Percentiles rank a stretch among this genome's conserved stretches.
phyloP scores from a whole-genome alignment of 345 rosid genomes.

The Eucalyptus viminalis region DNA sequence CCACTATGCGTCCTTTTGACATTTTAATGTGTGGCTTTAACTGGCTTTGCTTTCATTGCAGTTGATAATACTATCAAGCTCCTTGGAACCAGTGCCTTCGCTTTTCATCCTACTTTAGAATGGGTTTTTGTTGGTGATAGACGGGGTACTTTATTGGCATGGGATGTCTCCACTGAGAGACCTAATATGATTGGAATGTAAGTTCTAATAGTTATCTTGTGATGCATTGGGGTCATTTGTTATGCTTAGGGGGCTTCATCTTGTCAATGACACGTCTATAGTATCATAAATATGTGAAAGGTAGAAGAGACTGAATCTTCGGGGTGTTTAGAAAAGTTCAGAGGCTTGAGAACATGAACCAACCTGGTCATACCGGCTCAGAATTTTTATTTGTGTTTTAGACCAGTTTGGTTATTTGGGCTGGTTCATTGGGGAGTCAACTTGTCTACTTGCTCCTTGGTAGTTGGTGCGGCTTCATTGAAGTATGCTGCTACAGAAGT shows the following conservation, averaged over 20 bases:
- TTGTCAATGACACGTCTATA: background rate
- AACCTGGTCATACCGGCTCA: background rate
- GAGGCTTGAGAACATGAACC: background rate
- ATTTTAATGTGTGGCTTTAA: background rate
- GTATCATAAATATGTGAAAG: background rate
- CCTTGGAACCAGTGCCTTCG: constrained; percentile 86
- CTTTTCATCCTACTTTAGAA: constrained; percentile 90
- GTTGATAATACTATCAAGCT: constrained; percentile 97
- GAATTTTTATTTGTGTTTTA: background rate
- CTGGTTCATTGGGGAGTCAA: background rate
- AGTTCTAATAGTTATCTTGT: constrained; percentile 4
- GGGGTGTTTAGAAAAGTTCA: background rate
- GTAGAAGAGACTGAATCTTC: background rate
- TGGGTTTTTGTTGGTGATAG: constrained; percentile 99
- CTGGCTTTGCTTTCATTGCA: constrained; percentile 10
- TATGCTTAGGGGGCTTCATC: background rate
- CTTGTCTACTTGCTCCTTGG: background rate
- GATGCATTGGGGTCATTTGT: background rate
- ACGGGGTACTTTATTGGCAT: constrained; percentile 88
- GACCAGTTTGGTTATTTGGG: background rate
- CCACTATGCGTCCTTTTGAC: background rate
- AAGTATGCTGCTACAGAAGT: background rate
- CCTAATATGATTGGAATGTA: constrained; percentile 97
- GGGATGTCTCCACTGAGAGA: constrained; percentile 99
- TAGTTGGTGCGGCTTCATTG: background rate